These are phyloP conservation scores for Leccinum uliginosum DNA, from an alignment of 768 basidiomycete genomes.

Conservation along the genomic window DNA sequence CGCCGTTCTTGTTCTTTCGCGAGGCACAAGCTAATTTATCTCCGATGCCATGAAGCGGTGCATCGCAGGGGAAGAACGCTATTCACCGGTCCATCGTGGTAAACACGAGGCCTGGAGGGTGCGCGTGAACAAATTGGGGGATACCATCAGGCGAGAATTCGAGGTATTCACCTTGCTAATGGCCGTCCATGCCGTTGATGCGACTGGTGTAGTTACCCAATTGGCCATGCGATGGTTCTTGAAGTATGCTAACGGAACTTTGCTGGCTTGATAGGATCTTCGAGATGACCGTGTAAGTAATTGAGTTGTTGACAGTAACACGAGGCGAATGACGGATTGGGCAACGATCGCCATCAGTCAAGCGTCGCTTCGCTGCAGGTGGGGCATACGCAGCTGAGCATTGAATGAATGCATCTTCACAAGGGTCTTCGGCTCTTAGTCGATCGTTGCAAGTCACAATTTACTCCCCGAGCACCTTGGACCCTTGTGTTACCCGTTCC, in stretches of 20 bases:
- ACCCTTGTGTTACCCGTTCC: neutral
- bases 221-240: conserved; percentile 1
- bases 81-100: conserved; percentile 28
- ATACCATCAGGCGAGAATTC: conserved; percentile 7
- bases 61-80: conserved; percentile 20
- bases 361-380: conserved; percentile 15
- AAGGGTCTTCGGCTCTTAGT: conserved; percentile 16
- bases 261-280: conserved; percentile 14
- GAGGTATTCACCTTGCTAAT: conserved; percentile 9
- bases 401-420: conserved; percentile 1
- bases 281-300: conserved; percentile 9
- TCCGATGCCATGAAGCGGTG: conserved; percentile 26
- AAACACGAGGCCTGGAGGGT: conserved; percentile 28
- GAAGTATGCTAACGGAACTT: neutral
- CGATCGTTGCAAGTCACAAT: conserved; percentile 4
- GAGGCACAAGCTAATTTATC: conserved; percentile 23
- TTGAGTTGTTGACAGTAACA: conserved; percentile 13
- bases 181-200: conserved; percentile 7
- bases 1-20: conserved; percentile 16
- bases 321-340: conserved; percentile 16
- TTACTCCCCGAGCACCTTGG: conserved; percentile 9
- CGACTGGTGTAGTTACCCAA: conserved; percentile 3
- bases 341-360: conserved; percentile 17
- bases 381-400: conserved; percentile 7
- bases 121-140: conserved; percentile 12